phyloP scores from a whole-genome alignment of 441 rosid species.

The Adansonia gregorii region DNA sequence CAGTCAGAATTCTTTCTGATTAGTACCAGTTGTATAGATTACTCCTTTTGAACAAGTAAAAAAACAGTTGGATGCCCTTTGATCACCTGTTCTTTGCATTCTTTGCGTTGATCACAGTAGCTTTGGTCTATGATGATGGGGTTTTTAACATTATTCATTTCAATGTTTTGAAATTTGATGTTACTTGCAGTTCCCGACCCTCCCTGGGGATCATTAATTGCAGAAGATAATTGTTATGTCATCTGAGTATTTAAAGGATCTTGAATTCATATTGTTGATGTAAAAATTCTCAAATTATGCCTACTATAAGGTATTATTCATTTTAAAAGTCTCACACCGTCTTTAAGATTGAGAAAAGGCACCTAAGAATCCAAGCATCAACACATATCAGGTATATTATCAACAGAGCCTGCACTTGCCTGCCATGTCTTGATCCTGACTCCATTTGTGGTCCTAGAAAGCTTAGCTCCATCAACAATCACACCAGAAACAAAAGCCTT shows the following conservation, averaged over 20 bases:
- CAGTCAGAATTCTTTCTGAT: background rate
- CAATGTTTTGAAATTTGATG: conserved; percentile 66
- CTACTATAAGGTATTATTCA: too few relatives aligned
- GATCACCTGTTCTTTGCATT: conserved; percentile 64
- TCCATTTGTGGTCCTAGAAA: conserved; percentile 70
- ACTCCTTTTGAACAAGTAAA: background rate
- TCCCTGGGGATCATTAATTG: conserved; percentile 62
- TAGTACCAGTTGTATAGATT: background rate
- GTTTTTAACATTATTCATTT: conserved; percentile 68
- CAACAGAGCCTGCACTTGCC: conserved; percentile 38
- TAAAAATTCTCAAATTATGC: too few relatives aligned
- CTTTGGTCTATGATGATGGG: conserved; percentile 84
- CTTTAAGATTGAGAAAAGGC: too few relatives aligned
- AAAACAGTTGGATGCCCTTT: too few relatives aligned
- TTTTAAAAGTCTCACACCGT: too few relatives aligned
- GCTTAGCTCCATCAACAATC: conserved; percentile 56
- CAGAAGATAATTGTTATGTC: too few relatives aligned
- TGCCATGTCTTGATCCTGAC: conserved; percentile 90
- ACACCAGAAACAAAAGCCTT: conserved; percentile 67
- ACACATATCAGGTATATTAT: background rate
- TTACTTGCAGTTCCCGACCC: conserved; percentile 80
- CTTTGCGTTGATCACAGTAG: conserved; percentile 71
- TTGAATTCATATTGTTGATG: background rate
- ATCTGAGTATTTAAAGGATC: background rate
- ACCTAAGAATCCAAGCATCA: too few relatives aligned